Evolutionary conservation across 164 flowering plant species (phyloP).

Genomic region (Houttuynia cordata): DNA sequence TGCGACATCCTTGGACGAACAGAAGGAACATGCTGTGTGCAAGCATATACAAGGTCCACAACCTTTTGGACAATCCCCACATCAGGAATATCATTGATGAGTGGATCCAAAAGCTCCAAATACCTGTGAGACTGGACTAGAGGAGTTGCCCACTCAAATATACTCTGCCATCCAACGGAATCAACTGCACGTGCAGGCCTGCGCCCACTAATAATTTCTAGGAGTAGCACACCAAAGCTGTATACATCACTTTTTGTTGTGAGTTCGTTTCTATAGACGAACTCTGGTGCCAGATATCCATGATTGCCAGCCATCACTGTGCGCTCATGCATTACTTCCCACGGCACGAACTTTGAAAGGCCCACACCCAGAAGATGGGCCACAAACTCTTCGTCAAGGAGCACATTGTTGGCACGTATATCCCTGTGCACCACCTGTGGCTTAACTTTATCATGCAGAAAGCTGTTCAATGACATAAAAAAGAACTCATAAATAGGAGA

Average conservation of each 20-base stretch:
- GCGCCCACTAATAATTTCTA: slow-evolving; percentile 76
- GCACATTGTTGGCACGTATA: slow-evolving; percentile 81
- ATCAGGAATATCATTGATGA: slow-evolving; percentile 56
- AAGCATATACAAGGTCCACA: slow-evolving; percentile 84
- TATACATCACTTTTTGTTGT: slow-evolving; percentile 95
- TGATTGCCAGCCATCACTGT: slow-evolving; percentile 85
- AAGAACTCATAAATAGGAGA: not conserved
- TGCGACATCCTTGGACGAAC: slow-evolving; percentile 95
- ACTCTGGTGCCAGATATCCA: slow-evolving; percentile 93
- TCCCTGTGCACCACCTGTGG: slow-evolving; percentile 94
- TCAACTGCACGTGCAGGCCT: slow-evolving; percentile 87
- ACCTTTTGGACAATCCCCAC: slow-evolving; percentile 68
- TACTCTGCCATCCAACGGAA: slow-evolving; percentile 77
- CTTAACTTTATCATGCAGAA: slow-evolving; percentile 93
- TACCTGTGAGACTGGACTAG: slow-evolving; percentile 77
- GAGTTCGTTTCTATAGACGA: slow-evolving; percentile 87
- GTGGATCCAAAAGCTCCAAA: slow-evolving; percentile 71
- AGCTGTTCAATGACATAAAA: slow-evolving; percentile 32
- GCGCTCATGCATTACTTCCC: slow-evolving; percentile 92
- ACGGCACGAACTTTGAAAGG: slow-evolving; percentile 83
- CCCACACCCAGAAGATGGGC: slow-evolving; percentile 96
- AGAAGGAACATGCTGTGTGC: slow-evolving; percentile 91
- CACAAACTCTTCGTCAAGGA: slow-evolving; percentile 85
- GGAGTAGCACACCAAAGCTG: slow-evolving; percentile 86
- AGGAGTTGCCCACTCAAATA: slow-evolving; percentile 97